Base-by-base conservation (phyloP, 768 basidiomycete genomes). In the Austroboletus festivus region DNA sequence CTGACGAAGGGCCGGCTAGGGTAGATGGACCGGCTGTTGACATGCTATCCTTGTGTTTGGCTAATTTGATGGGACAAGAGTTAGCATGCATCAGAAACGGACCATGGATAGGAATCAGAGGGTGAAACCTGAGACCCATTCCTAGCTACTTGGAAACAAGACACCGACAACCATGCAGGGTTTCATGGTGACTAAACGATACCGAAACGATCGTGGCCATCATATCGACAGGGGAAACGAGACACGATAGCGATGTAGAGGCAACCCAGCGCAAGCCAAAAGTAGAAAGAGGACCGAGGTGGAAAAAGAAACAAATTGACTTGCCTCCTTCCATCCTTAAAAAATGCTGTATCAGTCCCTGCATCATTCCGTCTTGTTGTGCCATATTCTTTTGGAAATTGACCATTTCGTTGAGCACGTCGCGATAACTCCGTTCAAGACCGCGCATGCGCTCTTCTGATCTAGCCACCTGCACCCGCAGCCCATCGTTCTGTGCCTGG, bases 311-410 rank as follows among this genome's bases (percentile, higher is more conserved):
- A 18, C 33, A 37, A 30, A 35, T 73, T 28, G 20, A 68, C 75
- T 65, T 63, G 77, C 77, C 76, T 53, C 73, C 74, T 69, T 89
- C 89, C 53, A 78, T 69, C 56, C 85, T 82, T 57, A 93, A 71
- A 66, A 89, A 86, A 70, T 89, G 89, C 49, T 85, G 82, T 57
- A 93, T 84, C 51, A 93, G 62, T 57, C 79, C 82, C 68, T 90
- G 86, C 80, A 90, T 85, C 46, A 92, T 65, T 35, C 80, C 81
- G 56, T 94, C 92, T 72, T 92, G 89, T 68, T 90, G 85, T 26
- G 85, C 86, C 80, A 85, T 80, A 55, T 80, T 81, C 51, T 79
- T 70, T 68, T 86, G 85, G 62, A 85, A 85, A 55, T 77, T 74
- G 59, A 85, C 82, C 75, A 88, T 80, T 67, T 87, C 85, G 54